A percentile compares a stretch with the other conserved stretches of the same genome.
These are phyloP conservation scores for Skeletonema marinoi DNA, from an alignment of 108 stramenopile genomes.

Conservation along the genomic window DNA sequence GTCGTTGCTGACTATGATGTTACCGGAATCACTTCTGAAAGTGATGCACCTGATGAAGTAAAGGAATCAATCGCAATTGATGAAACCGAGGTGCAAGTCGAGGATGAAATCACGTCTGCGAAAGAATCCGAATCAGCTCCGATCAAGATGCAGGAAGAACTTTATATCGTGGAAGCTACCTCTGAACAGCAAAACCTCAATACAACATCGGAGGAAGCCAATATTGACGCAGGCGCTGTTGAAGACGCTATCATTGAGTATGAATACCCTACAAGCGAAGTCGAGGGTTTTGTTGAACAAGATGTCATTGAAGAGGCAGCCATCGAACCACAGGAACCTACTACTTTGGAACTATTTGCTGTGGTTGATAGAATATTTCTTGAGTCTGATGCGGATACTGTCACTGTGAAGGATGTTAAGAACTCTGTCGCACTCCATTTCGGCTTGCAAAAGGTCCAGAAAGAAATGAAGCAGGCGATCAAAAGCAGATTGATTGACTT, in stretches of 20 bases:
- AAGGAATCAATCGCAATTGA: neutral
- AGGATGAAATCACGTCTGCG: neutral
- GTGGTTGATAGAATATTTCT: slow-evolving; percentile 44
- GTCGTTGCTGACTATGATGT: neutral
- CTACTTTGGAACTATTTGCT: slow-evolving; percentile 14
- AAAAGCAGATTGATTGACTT: slow-evolving; percentile 43
- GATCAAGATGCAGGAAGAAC: neutral
- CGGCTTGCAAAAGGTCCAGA: slow-evolving; percentile 23
- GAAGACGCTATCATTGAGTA: neutral
- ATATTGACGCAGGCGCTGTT: neutral
- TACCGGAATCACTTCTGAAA: neutral
- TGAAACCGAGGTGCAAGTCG: neutral
- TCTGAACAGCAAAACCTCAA: neutral
- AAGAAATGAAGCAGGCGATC: slow-evolving; percentile 35
- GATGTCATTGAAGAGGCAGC: neutral
- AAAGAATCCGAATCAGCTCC: neutral
- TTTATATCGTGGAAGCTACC: too few relatives aligned
- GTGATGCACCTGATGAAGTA: neutral
- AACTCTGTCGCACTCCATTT: slow-evolving; percentile 32
- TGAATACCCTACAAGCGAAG: neutral
- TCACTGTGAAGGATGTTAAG: slow-evolving; percentile 44
- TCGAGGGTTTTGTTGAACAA: neutral
- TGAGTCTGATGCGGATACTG: slow-evolving; percentile 32
- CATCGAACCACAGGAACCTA: neutral
- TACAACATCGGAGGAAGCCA: neutral